phyloP scores from a whole-genome alignment of 768 basidiomycete genomes.

The Crepidotus variabilis region DNA sequence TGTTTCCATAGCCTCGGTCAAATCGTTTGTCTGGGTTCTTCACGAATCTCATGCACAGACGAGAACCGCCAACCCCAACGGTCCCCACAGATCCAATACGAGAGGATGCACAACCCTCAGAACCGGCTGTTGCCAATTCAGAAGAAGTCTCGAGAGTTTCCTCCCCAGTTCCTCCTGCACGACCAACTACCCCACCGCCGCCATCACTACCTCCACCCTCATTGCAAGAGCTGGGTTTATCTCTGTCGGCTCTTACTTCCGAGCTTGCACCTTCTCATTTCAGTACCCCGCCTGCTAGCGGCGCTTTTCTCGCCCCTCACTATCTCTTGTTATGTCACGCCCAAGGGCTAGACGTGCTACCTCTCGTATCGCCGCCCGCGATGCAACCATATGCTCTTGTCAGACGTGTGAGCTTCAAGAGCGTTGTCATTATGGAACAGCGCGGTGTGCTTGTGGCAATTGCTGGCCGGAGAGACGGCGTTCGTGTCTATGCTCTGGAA shows the following conservation, averaged over 20 bases:
- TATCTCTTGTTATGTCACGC: slow-evolving; percentile 82
- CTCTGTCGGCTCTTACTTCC: slow-evolving; percentile 61
- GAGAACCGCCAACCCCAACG: slow-evolving; percentile 39
- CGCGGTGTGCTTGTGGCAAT: slow-evolving; percentile 89
- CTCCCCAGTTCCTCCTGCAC: slow-evolving; percentile 49
- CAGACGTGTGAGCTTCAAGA: slow-evolving; percentile 78
- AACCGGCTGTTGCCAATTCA: slow-evolving; percentile 23
- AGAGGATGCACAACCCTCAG: slow-evolving; percentile 21
- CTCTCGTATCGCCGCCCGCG: slow-evolving; percentile 69
- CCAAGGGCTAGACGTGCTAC: slow-evolving; percentile 85
- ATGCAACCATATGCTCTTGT: slow-evolving; percentile 79
- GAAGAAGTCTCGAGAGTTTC: slow-evolving; percentile 44
- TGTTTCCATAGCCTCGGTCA: slow-evolving; percentile 42
- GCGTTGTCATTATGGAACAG: slow-evolving; percentile 90
- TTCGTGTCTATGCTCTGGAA: slow-evolving; percentile 84
- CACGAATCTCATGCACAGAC: slow-evolving; percentile 70
- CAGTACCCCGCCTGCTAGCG: slow-evolving; percentile 69
- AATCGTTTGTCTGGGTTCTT: slow-evolving; percentile 86
- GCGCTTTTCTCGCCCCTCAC: slow-evolving; percentile 77
- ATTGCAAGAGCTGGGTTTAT: slow-evolving; percentile 72
- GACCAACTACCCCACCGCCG: slow-evolving; percentile 71
- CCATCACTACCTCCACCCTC: slow-evolving; percentile 69
- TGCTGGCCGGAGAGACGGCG: slow-evolving; percentile 81
- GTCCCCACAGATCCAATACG: slow-evolving; percentile 27
- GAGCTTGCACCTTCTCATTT: slow-evolving; percentile 76